phyloP scores from a whole-genome alignment of 169 alveolate genomes.

The Plasmodium gaboni region DNA sequence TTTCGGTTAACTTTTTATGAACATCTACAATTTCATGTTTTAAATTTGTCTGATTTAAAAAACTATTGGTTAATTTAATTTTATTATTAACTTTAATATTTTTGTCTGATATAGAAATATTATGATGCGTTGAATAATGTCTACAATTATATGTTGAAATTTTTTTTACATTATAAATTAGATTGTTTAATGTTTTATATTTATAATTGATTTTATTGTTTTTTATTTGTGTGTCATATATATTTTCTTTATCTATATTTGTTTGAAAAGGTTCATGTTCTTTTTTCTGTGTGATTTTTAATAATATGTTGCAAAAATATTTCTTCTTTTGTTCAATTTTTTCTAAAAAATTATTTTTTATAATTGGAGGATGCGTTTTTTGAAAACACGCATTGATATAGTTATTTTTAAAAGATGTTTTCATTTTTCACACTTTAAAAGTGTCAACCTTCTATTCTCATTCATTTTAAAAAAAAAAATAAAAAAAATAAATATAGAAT shows the following conservation, averaged over 20 bases:
- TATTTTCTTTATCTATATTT: too few relatives aligned
- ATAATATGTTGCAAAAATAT: too few relatives aligned
- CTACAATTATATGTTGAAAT: neutral
- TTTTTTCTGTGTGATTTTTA: neutral
- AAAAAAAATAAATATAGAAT: too few relatives aligned
- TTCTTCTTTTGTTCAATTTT: too few relatives aligned
- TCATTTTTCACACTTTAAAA: too few relatives aligned
- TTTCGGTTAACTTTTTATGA: conserved; percentile 52
- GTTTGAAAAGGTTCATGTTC: neutral
- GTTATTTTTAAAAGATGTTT: too few relatives aligned
- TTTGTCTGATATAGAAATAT: neutral
- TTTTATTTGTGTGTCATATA: too few relatives aligned
- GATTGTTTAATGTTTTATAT: neutral
- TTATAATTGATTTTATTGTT: neutral
- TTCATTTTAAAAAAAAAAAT: too few relatives aligned
- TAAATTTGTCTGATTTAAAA: conserved; percentile 25
- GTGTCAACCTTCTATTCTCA: too few relatives aligned
- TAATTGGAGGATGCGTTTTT: too few relatives aligned
- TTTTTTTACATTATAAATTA: neutral
- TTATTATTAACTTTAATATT: conserved; percentile 1
- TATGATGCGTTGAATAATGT: neutral
- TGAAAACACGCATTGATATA: too few relatives aligned
- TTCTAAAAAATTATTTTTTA: too few relatives aligned
- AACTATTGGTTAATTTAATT: conserved; percentile 33
- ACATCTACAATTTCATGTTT: conserved; percentile 65